phyloP scores from a whole-genome alignment of 169 alveolate species.

The Cryptosporidium felis region DNA sequence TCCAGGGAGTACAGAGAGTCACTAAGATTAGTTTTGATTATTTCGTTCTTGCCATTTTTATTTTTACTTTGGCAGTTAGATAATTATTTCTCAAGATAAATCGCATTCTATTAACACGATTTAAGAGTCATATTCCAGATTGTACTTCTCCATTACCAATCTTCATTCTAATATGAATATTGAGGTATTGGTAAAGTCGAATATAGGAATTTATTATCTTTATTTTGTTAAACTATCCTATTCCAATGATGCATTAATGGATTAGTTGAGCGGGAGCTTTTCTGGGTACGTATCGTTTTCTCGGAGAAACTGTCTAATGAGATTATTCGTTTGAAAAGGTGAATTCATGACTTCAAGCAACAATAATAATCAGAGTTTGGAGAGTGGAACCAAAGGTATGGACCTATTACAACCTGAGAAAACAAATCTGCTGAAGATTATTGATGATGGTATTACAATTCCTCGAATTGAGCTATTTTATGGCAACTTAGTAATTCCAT shows the following conservation, averaged over 20 bases:
- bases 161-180: too few relatives aligned
- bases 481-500: background rate
- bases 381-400: background rate
- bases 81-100: too few relatives aligned
- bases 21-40: too few relatives aligned
- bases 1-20: too few relatives aligned
- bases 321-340: background rate
- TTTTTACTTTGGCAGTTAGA: too few relatives aligned
- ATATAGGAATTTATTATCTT: too few relatives aligned
- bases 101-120: too few relatives aligned
- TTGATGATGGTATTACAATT: constrained; percentile 10
- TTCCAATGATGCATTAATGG: background rate
- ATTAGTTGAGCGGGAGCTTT: constrained; percentile 3
- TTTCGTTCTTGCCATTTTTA: too few relatives aligned
- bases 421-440: background rate
- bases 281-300: background rate
- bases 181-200: too few relatives aligned
- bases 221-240: too few relatives aligned
- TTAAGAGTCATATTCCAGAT: too few relatives aligned
- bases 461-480: constrained; percentile 30
- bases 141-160: too few relatives aligned
- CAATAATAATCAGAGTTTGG: background rate
- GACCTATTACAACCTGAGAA: background rate
- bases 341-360: background rate
- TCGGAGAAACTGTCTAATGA: background rate